Conservation (phyloP, 169 alveolate species). For the Plasmodium adleri region DNA sequence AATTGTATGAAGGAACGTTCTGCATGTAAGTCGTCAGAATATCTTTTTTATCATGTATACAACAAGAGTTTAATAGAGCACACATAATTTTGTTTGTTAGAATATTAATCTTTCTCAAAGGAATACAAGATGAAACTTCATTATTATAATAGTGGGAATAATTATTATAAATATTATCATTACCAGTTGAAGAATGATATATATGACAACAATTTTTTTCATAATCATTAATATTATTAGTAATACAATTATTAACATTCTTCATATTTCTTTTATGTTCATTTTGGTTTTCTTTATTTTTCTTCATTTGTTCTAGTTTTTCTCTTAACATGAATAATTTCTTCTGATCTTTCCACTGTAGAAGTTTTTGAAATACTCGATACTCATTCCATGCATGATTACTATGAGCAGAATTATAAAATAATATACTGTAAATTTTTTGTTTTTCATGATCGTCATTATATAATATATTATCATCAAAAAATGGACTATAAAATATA, state of each 20-base stretch:
- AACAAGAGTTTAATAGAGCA: neutral
- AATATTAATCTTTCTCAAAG: constrained; percentile 8
- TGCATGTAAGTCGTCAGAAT: neutral
- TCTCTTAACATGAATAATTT: constrained; percentile 47
- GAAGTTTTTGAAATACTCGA: constrained; percentile 8
- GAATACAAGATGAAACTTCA: neutral
- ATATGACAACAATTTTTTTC: too few species aligned
- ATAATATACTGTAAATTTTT: constrained; percentile 23
- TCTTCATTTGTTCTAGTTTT: constrained; percentile 33
- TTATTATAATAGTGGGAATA: too few species aligned
- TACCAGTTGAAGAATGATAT: too few species aligned
- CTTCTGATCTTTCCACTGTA: constrained; percentile 31
- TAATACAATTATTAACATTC: too few species aligned
- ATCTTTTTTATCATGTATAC: neutral
- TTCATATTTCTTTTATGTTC: too few species aligned
- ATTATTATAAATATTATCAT: too few species aligned
- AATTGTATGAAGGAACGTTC: neutral
- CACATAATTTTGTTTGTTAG: constrained; percentile 15
- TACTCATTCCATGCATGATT: neutral
- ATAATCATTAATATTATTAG: too few species aligned
- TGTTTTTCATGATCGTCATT: constrained; percentile 16
- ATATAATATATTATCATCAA: neutral
- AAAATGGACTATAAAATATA: neutral
- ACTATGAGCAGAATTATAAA: neutral
- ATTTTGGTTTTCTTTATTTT: constrained; percentile 3